Evolutionary conservation across 495 filamentous ascomycete genomes (phyloP), one percentile per base, ranked within the genome.

Genomic region (Penicillium parvum): DNA sequence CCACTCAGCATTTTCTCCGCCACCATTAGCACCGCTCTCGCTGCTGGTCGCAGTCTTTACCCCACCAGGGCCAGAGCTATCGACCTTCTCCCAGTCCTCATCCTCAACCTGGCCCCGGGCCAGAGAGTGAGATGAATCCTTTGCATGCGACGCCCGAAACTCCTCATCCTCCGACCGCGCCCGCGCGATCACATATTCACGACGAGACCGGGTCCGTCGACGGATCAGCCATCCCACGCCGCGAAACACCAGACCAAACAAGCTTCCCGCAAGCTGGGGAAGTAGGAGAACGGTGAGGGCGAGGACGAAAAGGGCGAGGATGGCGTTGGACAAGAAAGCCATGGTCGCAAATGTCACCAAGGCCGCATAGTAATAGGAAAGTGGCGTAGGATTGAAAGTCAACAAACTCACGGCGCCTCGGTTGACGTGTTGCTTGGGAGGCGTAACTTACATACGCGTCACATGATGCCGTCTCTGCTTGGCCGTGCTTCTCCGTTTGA

Each of bases 1-100:
- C 85, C 85, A 95, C 9, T 85, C 79, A 10, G 28, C 28, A 40
- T 71, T 60, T 7, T 43, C 32, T 22, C 47, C 37, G 18, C 36
- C 32, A 14, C 29, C 28, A 19, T 36, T 34, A 5, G 14, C 26
- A 23, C 59, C 71, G 52, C 64, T 63, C n/a, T 50, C 65, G 49
- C 71, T 42, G 37, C 49, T 54, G 28, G 73, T 53, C 17, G 77
- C 74, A 48, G 79, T 81, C 22, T 66, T 63, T 5, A 73, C 71
- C 29, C 68, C 69, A 26, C 74, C 76, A 6, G 65, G 59, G 18
- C 65, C 63, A 47, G 76, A 68, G 32, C 69, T 66, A 37, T 87
- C 82, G 15, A 89, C 77, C 57, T 81, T 83, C 63, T 91, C 82
- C 86, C 84, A 90, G 16, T 81, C 82, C 37, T 82, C 82, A 54